A percentile compares a stretch with the other conserved stretches of the same genome.
Conservation (phyloP, 1,284 basidiomycete genomes). For the Cutaneotrichosporon sp. region DNA sequence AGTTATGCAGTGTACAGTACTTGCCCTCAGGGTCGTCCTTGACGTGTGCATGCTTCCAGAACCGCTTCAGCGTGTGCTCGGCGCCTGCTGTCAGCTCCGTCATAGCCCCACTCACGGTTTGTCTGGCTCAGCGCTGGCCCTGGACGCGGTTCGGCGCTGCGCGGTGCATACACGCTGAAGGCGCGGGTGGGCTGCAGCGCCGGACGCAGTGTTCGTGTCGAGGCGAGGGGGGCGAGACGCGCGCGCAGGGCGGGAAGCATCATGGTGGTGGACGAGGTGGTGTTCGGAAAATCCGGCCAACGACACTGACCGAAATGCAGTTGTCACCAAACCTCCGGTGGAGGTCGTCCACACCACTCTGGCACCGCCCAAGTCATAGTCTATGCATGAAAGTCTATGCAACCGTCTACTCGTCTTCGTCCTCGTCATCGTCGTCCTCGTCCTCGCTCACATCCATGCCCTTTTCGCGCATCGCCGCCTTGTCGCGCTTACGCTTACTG, state of each 20-base stretch:
- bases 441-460: slow-evolving; percentile 87
- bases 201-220: too few species aligned
- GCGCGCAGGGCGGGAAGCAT: neutral
- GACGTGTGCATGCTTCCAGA: slow-evolving; percentile 83
- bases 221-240: too few species aligned
- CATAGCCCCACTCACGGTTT: slow-evolving; percentile 28
- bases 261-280: neutral
- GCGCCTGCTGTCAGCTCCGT: slow-evolving; percentile 57
- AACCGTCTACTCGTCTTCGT: slow-evolving; percentile 35
- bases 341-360: too few species aligned
- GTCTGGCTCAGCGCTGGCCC: slow-evolving; percentile 38
- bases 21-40: slow-evolving; percentile 54
- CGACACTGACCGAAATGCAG: too few species aligned
- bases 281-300: too few species aligned
- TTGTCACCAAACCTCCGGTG: too few species aligned
- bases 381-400: neutral
- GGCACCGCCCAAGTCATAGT: neutral
- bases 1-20: neutral
- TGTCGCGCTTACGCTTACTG: slow-evolving; percentile 76
- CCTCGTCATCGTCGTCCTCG: slow-evolving; percentile 72
- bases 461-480: slow-evolving; percentile 63
- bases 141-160: slow-evolving; percentile 11
- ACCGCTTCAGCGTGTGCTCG: slow-evolving; percentile 74
- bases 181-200: neutral
- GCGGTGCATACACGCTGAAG: neutral